Evolutionary conservation across 495 filamentous ascomycete genomes (phyloP), one percentile per base, ranked within the genome.

Genomic region (Penicillium turbatum): DNA sequence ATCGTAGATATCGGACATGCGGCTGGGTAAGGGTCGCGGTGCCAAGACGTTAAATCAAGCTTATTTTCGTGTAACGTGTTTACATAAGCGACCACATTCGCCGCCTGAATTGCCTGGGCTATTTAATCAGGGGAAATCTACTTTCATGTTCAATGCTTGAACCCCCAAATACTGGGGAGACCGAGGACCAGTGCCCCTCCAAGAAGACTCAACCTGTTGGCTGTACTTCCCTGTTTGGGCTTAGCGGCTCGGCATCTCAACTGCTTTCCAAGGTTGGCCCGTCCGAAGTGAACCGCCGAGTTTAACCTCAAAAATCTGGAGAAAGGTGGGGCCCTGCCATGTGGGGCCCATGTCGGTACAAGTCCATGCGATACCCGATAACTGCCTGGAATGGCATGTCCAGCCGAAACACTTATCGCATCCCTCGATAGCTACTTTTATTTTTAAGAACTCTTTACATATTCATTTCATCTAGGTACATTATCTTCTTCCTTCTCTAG

Each of bases 201-300:
- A 27, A 27, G 26, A 30, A 24, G 16, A 16, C 15, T 12, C 12
- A 12, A 26, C 9, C 29, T 36, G 32, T 54, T 51, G 63, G 44
- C 29, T 66, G 61, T 57, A 66, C 60, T 59, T 66, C 21, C 63
- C 48, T 19, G 5, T 48, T 56, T 48, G 16, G 57, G 60, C 1
- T 24, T 66, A 57, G 60, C 29, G 51, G 10, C 10, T 21, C n/a
- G 24, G 7, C 4, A 1, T 13, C 15, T 48, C 26, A 49, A 17
- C 16, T n/a, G 41, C 35, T 8, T 12, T 6, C 15, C n/a, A 16
- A 16, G 31, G 26, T 44, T 15, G 50, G 16, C 17, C 37, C 43
- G 24, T 34, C 43, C 15, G 16, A 47, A 27, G 13, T 3, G 8
- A 16, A 36, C 29, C 15, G n/a, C 56, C 42, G 55, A 34, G 34